phyloP scores from a whole-genome alignment of 768 basidiomycete species.

The Panaeolus cyanescens region DNA sequence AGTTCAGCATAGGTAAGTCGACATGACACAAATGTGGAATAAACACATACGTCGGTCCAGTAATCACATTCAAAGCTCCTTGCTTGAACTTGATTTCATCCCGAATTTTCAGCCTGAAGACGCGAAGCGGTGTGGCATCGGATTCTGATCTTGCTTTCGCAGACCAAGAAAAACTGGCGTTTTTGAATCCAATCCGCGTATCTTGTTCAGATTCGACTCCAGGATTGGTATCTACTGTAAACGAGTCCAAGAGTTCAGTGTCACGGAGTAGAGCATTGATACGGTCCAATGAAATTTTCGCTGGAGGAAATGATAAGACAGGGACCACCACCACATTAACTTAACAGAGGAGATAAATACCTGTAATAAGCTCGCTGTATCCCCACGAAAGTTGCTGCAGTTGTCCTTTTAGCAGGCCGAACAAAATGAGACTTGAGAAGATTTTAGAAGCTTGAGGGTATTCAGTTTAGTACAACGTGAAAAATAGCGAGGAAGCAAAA shows the following conservation, averaged over 20 bases:
- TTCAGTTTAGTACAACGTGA: too few relatives aligned
- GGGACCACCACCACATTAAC: neutral
- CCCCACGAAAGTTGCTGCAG: slow-evolving; percentile 38
- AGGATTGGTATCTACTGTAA: slow-evolving; percentile 22
- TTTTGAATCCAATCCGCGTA: slow-evolving; percentile 45
- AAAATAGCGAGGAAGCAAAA: too few relatives aligned
- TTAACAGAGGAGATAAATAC: slow-evolving; percentile 4
- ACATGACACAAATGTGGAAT: neutral
- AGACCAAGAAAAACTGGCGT: slow-evolving; percentile 60
- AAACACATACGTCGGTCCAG: slow-evolving; percentile 48
- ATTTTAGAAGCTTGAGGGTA: slow-evolving; percentile 49
- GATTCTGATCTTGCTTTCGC: slow-evolving; percentile 30
- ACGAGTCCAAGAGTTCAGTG: slow-evolving; percentile 51
- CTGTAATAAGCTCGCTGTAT: slow-evolving; percentile 20
- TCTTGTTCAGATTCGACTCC: neutral
- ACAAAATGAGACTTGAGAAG: slow-evolving; percentile 59
- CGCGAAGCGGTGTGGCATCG: slow-evolving; percentile 44
- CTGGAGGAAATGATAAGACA: slow-evolving; percentile 1
- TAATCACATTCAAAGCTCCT: slow-evolving; percentile 53
- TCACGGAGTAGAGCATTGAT: slow-evolving; percentile 41
- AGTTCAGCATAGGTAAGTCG: neutral
- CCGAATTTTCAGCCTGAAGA: slow-evolving; percentile 52
- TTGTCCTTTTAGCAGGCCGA: slow-evolving; percentile 59
- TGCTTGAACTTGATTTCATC: slow-evolving; percentile 56
- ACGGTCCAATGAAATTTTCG: slow-evolving; percentile 66